Base-by-base conservation (phyloP, 2,329 filamentous ascomycete species). In the Curvularia lunata region DNA sequence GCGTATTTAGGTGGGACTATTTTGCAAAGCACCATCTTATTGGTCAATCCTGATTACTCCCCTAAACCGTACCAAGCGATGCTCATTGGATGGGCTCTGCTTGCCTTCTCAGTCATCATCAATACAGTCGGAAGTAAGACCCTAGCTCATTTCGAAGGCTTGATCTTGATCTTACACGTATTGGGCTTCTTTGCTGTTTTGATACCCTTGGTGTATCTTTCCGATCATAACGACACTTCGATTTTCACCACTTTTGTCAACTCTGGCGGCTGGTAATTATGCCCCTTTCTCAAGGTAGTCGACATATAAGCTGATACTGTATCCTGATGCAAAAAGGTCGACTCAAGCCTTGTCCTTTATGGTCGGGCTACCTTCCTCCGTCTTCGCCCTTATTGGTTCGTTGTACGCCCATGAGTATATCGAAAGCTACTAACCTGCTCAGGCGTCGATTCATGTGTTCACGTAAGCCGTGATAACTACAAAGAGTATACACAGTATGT, bases 131-230 rank as follows among this genome's bases (percentile, higher is more conserved):
- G 77, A 4, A 77, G 76, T 0, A 73, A 71, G 2, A 57, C 76
- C 0, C 68, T 83, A 1, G 81, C 81, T 0, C 62, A 72, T 4
- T 66, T 82, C 40, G 82, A 85, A 63, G 75, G 76, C 1, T 51
- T 79, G 12, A 71, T 80, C 19, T 67, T 82, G 4, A 70, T 81
- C 18, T 40, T 83, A 4, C 81, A 83, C 53, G 67, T 83, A n/a
- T 56, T 79, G 13, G 81, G 81, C 2, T 79, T 83, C 58, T 80
- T 83, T 56, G 79, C 74, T 1, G 77, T 82, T 51, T 63, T 83
- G 18, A 78, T 82, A 6, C 53, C 56, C 2, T 38, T 66, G 12
- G 48, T 56, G 3, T 63, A 64, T 46, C 41, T 66, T 30, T 56
- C 54, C 4, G 54, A 52, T 5, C 52, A 60, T n/a, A 60, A 21